These are phyloP conservation scores for Clonostachys solani DNA, from an alignment of 2,329 filamentous ascomycete genomes.

Conservation along the genomic window DNA sequence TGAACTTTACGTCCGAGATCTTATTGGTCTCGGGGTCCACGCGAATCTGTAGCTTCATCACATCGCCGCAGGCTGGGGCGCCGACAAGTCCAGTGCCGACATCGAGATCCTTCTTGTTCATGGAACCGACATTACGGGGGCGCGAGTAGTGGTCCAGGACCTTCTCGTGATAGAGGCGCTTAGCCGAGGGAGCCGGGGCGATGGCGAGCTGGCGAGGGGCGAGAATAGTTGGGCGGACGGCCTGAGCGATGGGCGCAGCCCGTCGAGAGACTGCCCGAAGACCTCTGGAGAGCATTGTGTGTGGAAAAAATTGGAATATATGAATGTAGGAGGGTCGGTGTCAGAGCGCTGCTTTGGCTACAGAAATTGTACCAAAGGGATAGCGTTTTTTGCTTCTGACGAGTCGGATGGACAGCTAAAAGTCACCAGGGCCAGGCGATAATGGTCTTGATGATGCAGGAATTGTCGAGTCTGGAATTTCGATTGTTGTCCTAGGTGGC, in stretches of 20 bases:
- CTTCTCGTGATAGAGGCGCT: constrained; percentile 44
- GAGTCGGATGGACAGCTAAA: neutral
- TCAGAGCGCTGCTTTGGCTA: too few relatives aligned
- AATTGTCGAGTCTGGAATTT: neutral
- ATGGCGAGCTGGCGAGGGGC: constrained; percentile 3
- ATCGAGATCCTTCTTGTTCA: constrained; percentile 70
- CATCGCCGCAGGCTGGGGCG: constrained; percentile 83
- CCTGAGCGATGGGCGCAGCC: constrained; percentile 22
- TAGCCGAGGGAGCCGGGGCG: constrained; percentile 24
- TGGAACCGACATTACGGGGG: constrained; percentile 51
- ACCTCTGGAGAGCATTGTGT: constrained; percentile 33
- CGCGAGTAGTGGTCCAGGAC: constrained; percentile 47
- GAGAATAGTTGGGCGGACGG: constrained; percentile 18
- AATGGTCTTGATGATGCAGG: neutral
- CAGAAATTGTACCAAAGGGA: too few relatives aligned
- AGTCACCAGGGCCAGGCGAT: neutral
- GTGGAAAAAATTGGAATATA: neutral
- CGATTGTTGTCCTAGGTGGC: neutral
- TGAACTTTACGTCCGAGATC: constrained; percentile 95
- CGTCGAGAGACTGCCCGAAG: constrained; percentile 27
- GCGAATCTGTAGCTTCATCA: constrained; percentile 78
- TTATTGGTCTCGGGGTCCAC: constrained; percentile 85
- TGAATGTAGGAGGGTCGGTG: neutral
- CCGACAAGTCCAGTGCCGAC: constrained; percentile 91
- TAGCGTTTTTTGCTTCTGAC: too few relatives aligned